Percentiles rank a stretch among this genome's conserved stretches.
phyloP scores from a whole-genome alignment of 805 yeast genomes.

The Torulaspora microellipsoides region DNA sequence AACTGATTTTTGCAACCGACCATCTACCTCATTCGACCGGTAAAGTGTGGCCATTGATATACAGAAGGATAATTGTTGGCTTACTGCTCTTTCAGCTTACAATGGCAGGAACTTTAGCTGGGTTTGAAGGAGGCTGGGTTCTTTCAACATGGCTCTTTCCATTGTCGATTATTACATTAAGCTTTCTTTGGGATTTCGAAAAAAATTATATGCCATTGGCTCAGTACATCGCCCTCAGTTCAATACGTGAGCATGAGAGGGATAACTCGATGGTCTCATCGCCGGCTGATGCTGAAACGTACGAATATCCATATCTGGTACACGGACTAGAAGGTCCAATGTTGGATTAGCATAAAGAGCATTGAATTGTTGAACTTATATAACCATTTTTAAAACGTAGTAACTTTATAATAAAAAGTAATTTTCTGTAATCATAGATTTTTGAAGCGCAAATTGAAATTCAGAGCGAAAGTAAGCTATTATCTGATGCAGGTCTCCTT shows the following conservation, averaged over 20 bases:
- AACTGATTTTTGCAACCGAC: constrained; percentile 80
- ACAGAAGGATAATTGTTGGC: constrained; percentile 78
- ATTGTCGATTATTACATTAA: constrained; percentile 63
- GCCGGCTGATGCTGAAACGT: constrained; percentile 42
- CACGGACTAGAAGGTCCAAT: constrained; percentile 80
- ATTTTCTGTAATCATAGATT: constrained; percentile 9
- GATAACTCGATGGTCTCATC: constrained; percentile 22
- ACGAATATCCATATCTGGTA: constrained; percentile 71
- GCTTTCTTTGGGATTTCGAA: constrained; percentile 75
- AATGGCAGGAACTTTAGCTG: constrained; percentile 85
- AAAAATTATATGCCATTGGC: constrained; percentile 75
- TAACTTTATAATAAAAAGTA: constrained; percentile 5
- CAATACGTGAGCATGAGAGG: constrained; percentile 52
- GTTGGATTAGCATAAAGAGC: constrained; percentile 38
- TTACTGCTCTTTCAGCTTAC: constrained; percentile 80
- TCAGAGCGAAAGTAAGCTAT: constrained; percentile 8
- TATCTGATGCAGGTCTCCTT: constrained; percentile 8
- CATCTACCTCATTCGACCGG: constrained; percentile 98
- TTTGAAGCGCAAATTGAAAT: constrained; percentile 9
- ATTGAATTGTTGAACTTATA: neutral
- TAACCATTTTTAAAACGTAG: neutral
- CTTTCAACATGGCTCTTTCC: constrained; percentile 72
- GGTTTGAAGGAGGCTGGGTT: constrained; percentile 70
- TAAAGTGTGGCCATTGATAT: constrained; percentile 89
- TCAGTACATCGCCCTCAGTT: constrained; percentile 79